A percentile compares a stretch with the other conserved stretches of the same genome.
Conservation (phyloP, 2,329 filamentous ascomycete genomes). For the Cyphellophora europaea region DNA sequence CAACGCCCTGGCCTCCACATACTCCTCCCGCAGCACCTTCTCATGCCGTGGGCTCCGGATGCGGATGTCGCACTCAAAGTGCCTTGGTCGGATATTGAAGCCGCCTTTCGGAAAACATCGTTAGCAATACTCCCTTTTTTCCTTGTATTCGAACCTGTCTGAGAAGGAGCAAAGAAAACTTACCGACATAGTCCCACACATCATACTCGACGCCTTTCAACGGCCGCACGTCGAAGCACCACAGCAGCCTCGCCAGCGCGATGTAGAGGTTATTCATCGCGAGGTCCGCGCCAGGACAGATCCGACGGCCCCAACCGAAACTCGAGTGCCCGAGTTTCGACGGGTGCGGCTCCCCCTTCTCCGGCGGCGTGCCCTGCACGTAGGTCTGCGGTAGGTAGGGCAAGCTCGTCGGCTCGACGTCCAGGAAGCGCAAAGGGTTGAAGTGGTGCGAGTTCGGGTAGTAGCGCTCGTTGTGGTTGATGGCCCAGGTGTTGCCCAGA, state of each 20-base stretch:
- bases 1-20: constrained; percentile 7
- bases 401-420: constrained; percentile 41
- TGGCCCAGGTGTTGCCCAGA: constrained; percentile 34
- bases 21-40: constrained; percentile 7
- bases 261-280: constrained; percentile 34
- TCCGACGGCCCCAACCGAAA: constrained; percentile 47
- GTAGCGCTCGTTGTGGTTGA: constrained; percentile 41
- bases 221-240: constrained; percentile 9
- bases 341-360: constrained; percentile 35
- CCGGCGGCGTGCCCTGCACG: constrained; percentile 25
- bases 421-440: constrained; percentile 46
- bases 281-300: constrained; percentile 29
- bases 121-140: too few species aligned
- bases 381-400: constrained; percentile 31
- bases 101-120: too few species aligned
- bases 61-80: constrained; percentile 12
- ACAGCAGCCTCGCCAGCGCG: constrained; percentile 43
- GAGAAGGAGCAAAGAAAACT: too few species aligned
- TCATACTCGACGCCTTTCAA: constrained; percentile 11
- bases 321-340: constrained; percentile 33
- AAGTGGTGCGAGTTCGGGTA: constrained; percentile 44
- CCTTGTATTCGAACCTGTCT: too few species aligned
- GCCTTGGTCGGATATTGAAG: constrained; percentile 13
- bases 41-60: constrained; percentile 6
- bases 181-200: constrained; percentile 13